Base-by-base conservation (phyloP, 2,329 filamentous ascomycete species). In the Paecilomyces formosus region DNA sequence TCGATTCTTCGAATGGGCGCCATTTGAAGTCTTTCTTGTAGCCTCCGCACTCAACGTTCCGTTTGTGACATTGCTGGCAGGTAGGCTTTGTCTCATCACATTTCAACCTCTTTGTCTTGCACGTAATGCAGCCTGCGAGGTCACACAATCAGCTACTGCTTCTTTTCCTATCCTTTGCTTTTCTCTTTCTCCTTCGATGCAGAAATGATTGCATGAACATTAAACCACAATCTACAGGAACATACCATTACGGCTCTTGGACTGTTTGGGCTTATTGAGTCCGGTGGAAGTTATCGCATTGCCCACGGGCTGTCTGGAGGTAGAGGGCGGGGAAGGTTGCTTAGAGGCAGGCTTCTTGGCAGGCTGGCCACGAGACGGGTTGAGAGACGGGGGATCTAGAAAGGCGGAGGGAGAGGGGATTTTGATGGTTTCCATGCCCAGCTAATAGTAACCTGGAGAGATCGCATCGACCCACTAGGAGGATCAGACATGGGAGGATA, bases 1-100 rank as follows among this genome's bases (percentile, higher is more conserved):
- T 85, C 53, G 82, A 80, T 63, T 89, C 86, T 66, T 87, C 85
- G 64, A 88, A 88, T 0, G 85, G 81, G 56, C 85, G 79, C 87
- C 87, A 90, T 78, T 89, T 89, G 75, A 88, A 89, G 70, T 88
- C 85, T 70, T 88, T 90, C 71, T 85, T 88, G 74, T 89, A 90
- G 35, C 87, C 87, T 59, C 86, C 87, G 68, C 87, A 90, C 3
- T 76, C 70, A 22, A 89, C 86, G 62, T 82, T 85, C 56, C 87
- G 79, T 64, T 83, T 83, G 53, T 83, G 78, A 68, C 87, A 89
- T 74, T 89, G 86, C 59, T 83, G 78, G 66, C 87, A 89, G 22
- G 78, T 81, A 0, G 87, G 87, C 64, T 89, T 88, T 53, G 82
- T 84, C 75, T 90, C 87, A 70, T 89, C 87, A 74, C 87, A 90